Percentiles rank a stretch among this genome's conserved stretches.
Evolutionary conservation across 495 filamentous ascomycete genomes (phyloP).

Genomic region (Durotheca rogersii): DNA sequence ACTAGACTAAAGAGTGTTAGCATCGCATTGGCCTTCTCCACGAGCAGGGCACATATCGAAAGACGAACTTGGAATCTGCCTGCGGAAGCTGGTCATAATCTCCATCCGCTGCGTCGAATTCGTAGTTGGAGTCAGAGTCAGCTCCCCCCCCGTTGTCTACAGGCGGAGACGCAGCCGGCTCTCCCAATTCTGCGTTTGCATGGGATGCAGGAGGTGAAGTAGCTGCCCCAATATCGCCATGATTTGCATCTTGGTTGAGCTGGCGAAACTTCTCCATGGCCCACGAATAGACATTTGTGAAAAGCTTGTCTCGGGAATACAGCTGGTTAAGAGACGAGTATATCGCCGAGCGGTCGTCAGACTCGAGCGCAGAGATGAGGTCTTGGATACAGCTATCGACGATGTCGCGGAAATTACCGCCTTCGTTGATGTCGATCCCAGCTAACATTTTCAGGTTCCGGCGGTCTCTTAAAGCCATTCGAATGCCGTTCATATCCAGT

Average conservation of each 20-base stretch:
- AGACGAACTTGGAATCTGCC: too few species aligned
- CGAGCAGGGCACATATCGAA: slow-evolving; percentile 14
- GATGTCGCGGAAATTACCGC: neutral
- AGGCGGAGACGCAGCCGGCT: too few species aligned
- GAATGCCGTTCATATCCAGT: neutral
- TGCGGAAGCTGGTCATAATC: too few species aligned
- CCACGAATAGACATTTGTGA: slow-evolving; percentile 23
- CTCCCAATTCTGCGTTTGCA: neutral
- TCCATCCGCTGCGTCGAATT: too few species aligned
- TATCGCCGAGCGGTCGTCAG: slow-evolving; percentile 1
- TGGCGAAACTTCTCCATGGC: slow-evolving; percentile 17
- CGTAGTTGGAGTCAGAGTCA: too few species aligned
- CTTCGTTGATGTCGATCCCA: slow-evolving; percentile 8
- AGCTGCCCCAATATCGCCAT: neutral
- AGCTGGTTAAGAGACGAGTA: slow-evolving; percentile 7
- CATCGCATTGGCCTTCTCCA: slow-evolving; percentile 2
- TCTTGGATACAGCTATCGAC: slow-evolving; percentile 11
- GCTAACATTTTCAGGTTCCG: slow-evolving; percentile 24
- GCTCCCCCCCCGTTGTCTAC: too few species aligned
- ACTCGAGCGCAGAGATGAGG: slow-evolving; percentile 6
- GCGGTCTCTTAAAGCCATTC: slow-evolving; percentile 10
- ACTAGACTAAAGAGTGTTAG: slow-evolving; percentile 27
- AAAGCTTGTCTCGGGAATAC: slow-evolving; percentile 14
- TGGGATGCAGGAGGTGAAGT: neutral
- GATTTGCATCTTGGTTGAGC: slow-evolving; percentile 1